Percentiles rank a stretch among this genome's conserved stretches.
Conservation (phyloP, 1,139 yeast species). For the Zhuliangozyma blackwelliae region DNA sequence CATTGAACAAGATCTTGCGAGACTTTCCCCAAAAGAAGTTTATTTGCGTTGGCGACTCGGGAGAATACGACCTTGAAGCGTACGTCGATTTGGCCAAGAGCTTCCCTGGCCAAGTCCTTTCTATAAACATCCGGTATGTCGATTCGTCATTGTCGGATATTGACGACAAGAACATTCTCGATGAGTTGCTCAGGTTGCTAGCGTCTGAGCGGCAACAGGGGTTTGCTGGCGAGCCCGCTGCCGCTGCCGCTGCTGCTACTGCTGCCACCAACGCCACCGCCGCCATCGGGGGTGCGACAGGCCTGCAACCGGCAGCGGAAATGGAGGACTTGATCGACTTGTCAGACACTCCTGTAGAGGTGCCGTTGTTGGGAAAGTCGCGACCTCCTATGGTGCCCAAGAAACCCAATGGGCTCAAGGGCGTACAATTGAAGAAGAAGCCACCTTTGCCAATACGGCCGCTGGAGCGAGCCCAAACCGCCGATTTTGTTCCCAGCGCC, state of each 20-base stretch:
- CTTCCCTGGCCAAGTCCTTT: constrained; percentile 61
- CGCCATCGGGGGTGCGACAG: neutral
- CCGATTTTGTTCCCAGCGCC: constrained; percentile 1
- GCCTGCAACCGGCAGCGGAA: constrained; percentile 6
- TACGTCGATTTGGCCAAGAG: constrained; percentile 64
- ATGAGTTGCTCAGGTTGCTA: constrained; percentile 24
- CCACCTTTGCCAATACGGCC: constrained; percentile 21
- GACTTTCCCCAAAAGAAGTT: constrained; percentile 80
- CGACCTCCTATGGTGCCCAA: constrained; percentile 39
- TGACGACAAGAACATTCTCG: constrained; percentile 39
- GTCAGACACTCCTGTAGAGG: constrained; percentile 17
- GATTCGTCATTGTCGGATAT: constrained; percentile 59
- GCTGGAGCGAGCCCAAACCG: constrained; percentile 5
- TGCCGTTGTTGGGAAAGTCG: neutral
- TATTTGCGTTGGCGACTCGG: constrained; percentile 88
- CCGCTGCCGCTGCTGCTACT: neutral
- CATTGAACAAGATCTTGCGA: constrained; percentile 57
- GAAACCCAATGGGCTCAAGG: constrained; percentile 33
- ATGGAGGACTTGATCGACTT: constrained; percentile 34
- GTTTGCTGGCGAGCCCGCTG: constrained; percentile 5
- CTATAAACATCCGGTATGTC: constrained; percentile 80
- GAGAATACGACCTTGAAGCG: constrained; percentile 93
- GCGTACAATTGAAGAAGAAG: constrained; percentile 17
- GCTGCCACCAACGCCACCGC: constrained; percentile 2
- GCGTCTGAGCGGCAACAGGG: constrained; percentile 6